Conservation (phyloP, 805 yeast species). For the Hanseniaspora valbyensis region DNA sequence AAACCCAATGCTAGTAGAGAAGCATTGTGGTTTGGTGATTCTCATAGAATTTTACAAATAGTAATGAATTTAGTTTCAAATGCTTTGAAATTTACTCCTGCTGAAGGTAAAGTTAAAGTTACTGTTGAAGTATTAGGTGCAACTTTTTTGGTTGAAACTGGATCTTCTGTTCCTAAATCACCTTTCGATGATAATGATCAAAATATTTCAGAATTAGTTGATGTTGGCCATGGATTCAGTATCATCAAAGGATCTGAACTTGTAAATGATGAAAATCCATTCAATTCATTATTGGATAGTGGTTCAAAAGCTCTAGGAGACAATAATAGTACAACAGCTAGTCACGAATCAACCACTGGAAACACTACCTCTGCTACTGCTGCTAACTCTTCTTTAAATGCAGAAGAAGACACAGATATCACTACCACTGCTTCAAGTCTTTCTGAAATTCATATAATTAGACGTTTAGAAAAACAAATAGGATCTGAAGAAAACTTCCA, state of each 20-base stretch:
- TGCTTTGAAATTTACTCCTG: constrained; percentile 84
- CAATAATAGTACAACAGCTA: neutral
- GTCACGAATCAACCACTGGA: neutral
- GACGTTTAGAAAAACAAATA: constrained; percentile 16
- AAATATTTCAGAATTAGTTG: neutral
- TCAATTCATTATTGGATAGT: constrained; percentile 5
- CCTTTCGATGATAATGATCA: neutral
- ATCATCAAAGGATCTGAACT: constrained; percentile 6
- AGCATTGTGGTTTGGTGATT: constrained; percentile 72
- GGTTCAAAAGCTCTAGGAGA: neutral
- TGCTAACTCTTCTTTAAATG: constrained; percentile 11
- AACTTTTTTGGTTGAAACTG: constrained; percentile 30
- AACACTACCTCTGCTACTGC: neutral
- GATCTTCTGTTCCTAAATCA: neutral
- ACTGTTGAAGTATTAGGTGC: constrained; percentile 62
- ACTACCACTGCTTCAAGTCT: constrained; percentile 15
- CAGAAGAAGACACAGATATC: constrained; percentile 15
- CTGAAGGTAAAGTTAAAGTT: constrained; percentile 72
- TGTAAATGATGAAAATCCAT: neutral
- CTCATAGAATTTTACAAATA: constrained; percentile 80
- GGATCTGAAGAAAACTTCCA: constrained; percentile 34
- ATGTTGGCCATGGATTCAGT: constrained; percentile 2
- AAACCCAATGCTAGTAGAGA: constrained; percentile 50
- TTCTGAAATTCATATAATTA: neutral
- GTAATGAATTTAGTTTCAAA: constrained; percentile 88